Conservation (phyloP, 2,329 filamentous ascomycete species). For the Monilinia polystroma region DNA sequence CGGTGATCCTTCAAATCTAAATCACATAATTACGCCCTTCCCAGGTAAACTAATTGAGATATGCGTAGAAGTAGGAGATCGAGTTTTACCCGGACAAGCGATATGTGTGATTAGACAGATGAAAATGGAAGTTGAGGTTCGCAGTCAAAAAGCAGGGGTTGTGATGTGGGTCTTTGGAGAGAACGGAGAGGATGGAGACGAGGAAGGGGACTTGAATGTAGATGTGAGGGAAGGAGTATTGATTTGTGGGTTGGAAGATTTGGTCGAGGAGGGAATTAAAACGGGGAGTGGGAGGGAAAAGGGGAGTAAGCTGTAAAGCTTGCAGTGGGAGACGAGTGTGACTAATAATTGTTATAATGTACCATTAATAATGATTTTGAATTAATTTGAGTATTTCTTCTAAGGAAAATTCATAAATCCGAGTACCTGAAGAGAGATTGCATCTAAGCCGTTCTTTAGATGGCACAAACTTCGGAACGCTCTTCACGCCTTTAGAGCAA, state of each 20-base stretch:
- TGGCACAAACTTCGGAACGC: no score
- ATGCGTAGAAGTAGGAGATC: neutral
- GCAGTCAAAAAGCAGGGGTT: neutral
- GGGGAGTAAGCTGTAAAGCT: neutral
- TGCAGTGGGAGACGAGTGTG: neutral
- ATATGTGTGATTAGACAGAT: slow-evolving; percentile 11
- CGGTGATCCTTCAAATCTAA: neutral
- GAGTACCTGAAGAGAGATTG: no score
- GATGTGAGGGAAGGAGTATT: neutral
- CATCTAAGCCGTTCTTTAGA: no score
- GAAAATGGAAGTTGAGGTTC: slow-evolving; percentile 13
- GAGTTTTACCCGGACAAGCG: neutral
- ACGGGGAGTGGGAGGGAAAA: neutral
- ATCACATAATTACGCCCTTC: slow-evolving; percentile 3
- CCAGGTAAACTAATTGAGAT: slow-evolving; percentile 5
- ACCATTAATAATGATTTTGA: no score
- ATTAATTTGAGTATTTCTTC: no score
- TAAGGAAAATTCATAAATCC: no score
- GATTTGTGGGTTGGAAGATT: slow-evolving; percentile 7
- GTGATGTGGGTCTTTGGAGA: slow-evolving; percentile 3
- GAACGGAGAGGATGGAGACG: neutral
- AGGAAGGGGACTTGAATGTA: neutral
- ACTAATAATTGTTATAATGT: neutral
- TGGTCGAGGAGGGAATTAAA: neutral
- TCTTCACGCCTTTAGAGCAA: no score